A percentile compares a stretch with the other conserved stretches of the same genome.
These are phyloP conservation scores for Cercospora beticola DNA, from an alignment of 2,329 filamentous ascomycete species.

Conservation along the genomic window DNA sequence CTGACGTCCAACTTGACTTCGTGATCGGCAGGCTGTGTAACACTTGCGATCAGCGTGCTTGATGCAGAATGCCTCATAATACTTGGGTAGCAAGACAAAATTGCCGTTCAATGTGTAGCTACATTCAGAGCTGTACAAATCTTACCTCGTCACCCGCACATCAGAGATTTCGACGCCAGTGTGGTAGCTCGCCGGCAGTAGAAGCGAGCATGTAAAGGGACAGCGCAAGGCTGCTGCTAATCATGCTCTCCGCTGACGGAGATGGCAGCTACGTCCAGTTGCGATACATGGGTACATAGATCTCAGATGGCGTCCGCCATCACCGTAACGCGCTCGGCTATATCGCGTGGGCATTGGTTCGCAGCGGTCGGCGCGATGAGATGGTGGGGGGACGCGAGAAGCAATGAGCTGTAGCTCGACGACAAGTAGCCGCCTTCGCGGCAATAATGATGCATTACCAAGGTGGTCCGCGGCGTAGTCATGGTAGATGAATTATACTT, in stretches of 20 bases:
- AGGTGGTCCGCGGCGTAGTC: background rate
- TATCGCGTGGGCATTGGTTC: conserved; percentile 7
- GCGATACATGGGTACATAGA: background rate
- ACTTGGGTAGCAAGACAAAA: background rate
- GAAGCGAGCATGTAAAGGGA: background rate
- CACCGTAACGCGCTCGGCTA: background rate
- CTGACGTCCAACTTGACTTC: background rate
- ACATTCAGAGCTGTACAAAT: background rate
- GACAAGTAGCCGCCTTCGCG: background rate
- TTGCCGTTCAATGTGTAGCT: background rate
- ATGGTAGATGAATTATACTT: background rate
- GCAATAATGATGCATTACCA: background rate
- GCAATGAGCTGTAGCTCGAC: conserved; percentile 4
- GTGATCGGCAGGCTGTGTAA: background rate
- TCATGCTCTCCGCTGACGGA: background rate
- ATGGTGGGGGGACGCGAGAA: conserved; percentile 4
- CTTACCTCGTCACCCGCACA: background rate
- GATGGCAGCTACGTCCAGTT: background rate
- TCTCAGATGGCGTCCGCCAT: conserved; percentile 3
- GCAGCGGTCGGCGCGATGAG: background rate
- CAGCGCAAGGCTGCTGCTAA: background rate
- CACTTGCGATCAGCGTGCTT: background rate
- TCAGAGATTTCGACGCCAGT: background rate
- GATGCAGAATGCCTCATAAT: background rate
- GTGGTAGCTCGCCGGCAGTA: background rate